Base-by-base conservation (phyloP, 768 basidiomycete genomes). In the Filobasidium wieringae region DNA sequence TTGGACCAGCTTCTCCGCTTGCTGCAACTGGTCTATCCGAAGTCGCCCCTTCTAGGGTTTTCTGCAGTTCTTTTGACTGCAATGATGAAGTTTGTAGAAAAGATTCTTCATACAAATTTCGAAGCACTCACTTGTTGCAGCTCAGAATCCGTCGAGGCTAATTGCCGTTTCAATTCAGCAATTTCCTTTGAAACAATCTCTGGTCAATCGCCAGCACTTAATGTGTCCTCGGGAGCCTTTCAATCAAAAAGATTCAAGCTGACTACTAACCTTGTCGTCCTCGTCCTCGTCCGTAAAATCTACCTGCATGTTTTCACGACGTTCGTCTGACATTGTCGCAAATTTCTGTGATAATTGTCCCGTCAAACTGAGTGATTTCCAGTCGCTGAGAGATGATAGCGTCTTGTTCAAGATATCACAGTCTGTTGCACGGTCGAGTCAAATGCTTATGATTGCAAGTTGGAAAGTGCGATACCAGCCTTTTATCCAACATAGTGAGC, bases 71-170 rank as follows among this genome's bases (percentile, higher is more conserved):
- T 14, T 47, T 47, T 6, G 43, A 47, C 43, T 47, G 43, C 14
- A n/a, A 9, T 37, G n/a, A 37, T 37, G 36, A 9, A 37, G 36
- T 9, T n/a, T 37, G 36, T 11, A 22, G 37, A 11, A 22, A 11
- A 17, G 37, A 40, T 40, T 40, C 11, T 40, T 40, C 37, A 3
- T 11, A 4, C 11, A 4, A 11, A 58, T 40, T 33, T 51, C 27
- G 19, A 2, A 32, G 1, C 8, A 60, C 67, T 12, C 9, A 72
- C 70, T 50, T 68, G 62, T 53, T 68, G 68, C 47, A 68, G 65
- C 61, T 72, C 72, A 7, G 64, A 70, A 40, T 74, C 73, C 71
- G 72, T 74, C 61, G 72, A 64, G 41, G 68, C 68, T 45, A 72
- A 59, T 31, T 71, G 58, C 51, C 66, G 68, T 59, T 75, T 73